phyloP scores from a whole-genome alignment of 306 rosid species.

The Hylodesmum podocarpum region DNA sequence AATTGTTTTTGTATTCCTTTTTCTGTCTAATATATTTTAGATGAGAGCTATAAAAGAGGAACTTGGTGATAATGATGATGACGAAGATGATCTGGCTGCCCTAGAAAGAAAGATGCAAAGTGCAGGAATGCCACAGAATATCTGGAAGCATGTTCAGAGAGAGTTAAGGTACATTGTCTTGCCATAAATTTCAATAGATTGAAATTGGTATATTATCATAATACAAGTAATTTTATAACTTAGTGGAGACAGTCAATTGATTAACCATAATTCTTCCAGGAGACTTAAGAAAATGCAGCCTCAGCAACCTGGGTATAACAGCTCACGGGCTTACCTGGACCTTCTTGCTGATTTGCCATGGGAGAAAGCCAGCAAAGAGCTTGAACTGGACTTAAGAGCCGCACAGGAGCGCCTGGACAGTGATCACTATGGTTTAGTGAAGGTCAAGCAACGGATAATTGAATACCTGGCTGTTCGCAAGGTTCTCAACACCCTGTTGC shows the following conservation, averaged over 20 bases:
- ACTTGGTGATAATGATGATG: slow-evolving; percentile 97
- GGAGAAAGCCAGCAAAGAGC: slow-evolving; percentile 82
- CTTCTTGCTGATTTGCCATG: slow-evolving; percentile 98
- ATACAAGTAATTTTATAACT: slow-evolving; percentile 6
- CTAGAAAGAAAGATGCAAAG: slow-evolving; percentile 96
- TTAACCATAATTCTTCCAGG: slow-evolving; percentile 50
- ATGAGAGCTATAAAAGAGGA: slow-evolving; percentile 99
- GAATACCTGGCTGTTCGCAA: slow-evolving; percentile 97
- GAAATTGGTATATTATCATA: not conserved
- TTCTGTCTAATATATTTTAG: slow-evolving; percentile 44
- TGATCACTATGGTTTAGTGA: slow-evolving; percentile 90
- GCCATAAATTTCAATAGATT: not conserved
- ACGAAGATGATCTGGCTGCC: slow-evolving; percentile 88
- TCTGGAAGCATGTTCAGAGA: slow-evolving; percentile 93
- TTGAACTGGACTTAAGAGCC: slow-evolving; percentile 78
- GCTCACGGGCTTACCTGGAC: slow-evolving; percentile 91
- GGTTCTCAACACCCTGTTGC: slow-evolving; percentile 48
- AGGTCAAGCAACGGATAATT: slow-evolving; percentile 93
- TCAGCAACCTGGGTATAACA: slow-evolving; percentile 95
- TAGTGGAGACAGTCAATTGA: slow-evolving; percentile 7
- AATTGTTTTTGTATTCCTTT: slow-evolving; percentile 22
- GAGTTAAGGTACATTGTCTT: slow-evolving; percentile 71
- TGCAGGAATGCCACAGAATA: slow-evolving; percentile 93
- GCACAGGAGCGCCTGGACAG: slow-evolving; percentile 85
- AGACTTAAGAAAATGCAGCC: slow-evolving; percentile 99